A percentile compares a stretch with the other conserved stretches of the same genome.
Conservation (phyloP, 177 flowering plant species). For the Vitis hybrid region DNA sequence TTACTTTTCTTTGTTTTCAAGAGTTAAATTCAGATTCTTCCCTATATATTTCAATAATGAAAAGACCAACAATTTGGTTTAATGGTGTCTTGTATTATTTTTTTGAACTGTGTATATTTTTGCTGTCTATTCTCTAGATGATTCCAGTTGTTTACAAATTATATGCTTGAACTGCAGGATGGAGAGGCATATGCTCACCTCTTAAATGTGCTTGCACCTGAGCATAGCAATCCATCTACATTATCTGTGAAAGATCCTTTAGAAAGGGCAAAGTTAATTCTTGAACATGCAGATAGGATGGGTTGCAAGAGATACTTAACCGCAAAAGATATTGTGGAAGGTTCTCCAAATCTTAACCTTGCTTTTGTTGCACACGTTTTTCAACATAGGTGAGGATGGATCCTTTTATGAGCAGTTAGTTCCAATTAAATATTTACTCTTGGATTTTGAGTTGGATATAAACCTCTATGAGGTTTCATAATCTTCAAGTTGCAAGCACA, state of each 20-base stretch:
- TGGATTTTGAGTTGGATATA: not conserved
- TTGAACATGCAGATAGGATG: constrained; percentile 94
- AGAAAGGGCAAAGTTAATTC: constrained; percentile 76
- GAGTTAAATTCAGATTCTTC: not conserved
- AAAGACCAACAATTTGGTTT: not conserved
- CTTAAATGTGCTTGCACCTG: constrained; percentile 91
- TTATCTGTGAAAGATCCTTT: constrained; percentile 55
- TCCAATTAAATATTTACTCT: not conserved
- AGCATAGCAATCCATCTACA: constrained; percentile 60
- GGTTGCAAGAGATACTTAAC: constrained; percentile 92
- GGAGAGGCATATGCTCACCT: constrained; percentile 90
- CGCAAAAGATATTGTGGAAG: constrained; percentile 91
- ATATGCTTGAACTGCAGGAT: constrained; percentile 51
- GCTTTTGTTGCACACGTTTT: constrained; percentile 96
- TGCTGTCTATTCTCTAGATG: not conserved
- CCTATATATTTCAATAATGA: not conserved
- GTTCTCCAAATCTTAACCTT: constrained; percentile 91
- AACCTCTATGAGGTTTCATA: not conserved
- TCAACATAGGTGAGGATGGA: constrained; percentile 74
- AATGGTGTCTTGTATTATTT: not conserved
- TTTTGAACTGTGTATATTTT: not conserved
- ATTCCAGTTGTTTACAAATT: not conserved
- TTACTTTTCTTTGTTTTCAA: not conserved
- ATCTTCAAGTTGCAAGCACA: not conserved
- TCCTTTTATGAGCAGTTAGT: not conserved